Base-by-base conservation (phyloP, 2,329 filamentous ascomycete genomes). In the Acephala macrosclerotiorum region DNA sequence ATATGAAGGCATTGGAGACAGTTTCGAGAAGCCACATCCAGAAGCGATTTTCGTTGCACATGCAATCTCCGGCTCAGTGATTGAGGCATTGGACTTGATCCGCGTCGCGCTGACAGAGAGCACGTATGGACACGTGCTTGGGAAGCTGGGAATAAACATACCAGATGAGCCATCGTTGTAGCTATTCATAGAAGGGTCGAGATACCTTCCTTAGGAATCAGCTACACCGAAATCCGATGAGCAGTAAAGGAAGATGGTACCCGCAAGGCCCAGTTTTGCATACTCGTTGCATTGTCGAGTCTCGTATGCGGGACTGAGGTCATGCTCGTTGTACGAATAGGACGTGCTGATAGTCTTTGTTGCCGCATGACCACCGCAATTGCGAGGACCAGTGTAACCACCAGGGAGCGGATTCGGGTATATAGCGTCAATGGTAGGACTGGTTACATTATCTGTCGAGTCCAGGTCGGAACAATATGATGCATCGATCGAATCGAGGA, bases 1-100 rank as follows among this genome's bases (percentile, higher is more conserved):
- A 73, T 86, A 87, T 16, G 73, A 68, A 0, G 84, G 83, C 20
- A 63, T 51, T 6, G 56, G 49, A 20, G 61, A 66, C 7, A 64
- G 47, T n/a, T 66, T 64, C 1, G 53, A 60, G 29, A 66, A 66
- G 1, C 65, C 65, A 26, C 65, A 60, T 16, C 61, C 60, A 40
- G 45, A 57, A 11, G 35, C 58, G n/a, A 66, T 66, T 18, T 51
- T 51, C 12, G 57, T 59, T 8, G 38, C 38, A 29, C 57, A 58
- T 11, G 65, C 65, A 33, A 63, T 58, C 25, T 66, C 65, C 8
- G 61, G 61, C 2, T 56, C 35, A 12, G 57, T 63, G 2, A 66
- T 38, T 20, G 57, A 51, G 2, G 49, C 22, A 3, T 60, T 51
- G 3, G 51, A 35, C 14, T 26, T 29, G 22, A 66, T 64, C 56